Base-by-base conservation (phyloP, 2,329 filamentous ascomycete species). In the Ramularia endophylla region DNA sequence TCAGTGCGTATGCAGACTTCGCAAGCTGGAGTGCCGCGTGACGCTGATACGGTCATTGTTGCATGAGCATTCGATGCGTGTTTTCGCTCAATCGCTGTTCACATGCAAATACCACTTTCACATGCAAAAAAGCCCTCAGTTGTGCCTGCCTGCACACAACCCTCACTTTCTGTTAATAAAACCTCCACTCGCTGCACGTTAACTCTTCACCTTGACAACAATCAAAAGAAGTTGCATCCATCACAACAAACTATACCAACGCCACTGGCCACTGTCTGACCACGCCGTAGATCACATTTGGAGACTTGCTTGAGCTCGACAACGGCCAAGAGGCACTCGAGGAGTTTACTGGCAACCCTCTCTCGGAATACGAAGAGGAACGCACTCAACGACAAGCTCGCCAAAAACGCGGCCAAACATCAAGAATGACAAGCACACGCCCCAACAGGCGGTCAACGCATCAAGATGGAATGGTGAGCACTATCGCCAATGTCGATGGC, bases 301-400 rank as follows among this genome's bases (percentile, higher is more conserved):
- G 70, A 25, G 57, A 68, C 22, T 60, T 77, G 3, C 49, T 72
- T 9, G 47, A 58, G 2, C 61, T 71, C 19, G 57, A 65, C 8
- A 71, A 74, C 55, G 74, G 74, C 13, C 53, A 61, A 34, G 60
- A 63, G 45, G 70, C 71, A 13, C 58, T 77, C 16, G 55, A 68
- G 27, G 50, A 59, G 12, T 73, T 67, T 51, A 59, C 46, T 43
- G 48, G 43, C 41, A 56, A 46, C 27, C 43, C 41, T 12, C 45
- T 48, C 33, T 36, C 52, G 12, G 42, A 47, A 37, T 31, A 32
- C 20, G 42, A 46, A 17, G 36, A 30, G 19, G 27, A 27, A 8
- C 36, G 36, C 25, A 16, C 29, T 7, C 41, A 11, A 35, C 38
- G n/a, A 8, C 33, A 44, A 33, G 12, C 40, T 31, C 19, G 40